phyloP scores from a whole-genome alignment of 2,329 filamentous ascomycete genomes.

The Diaporthe humulicola region DNA sequence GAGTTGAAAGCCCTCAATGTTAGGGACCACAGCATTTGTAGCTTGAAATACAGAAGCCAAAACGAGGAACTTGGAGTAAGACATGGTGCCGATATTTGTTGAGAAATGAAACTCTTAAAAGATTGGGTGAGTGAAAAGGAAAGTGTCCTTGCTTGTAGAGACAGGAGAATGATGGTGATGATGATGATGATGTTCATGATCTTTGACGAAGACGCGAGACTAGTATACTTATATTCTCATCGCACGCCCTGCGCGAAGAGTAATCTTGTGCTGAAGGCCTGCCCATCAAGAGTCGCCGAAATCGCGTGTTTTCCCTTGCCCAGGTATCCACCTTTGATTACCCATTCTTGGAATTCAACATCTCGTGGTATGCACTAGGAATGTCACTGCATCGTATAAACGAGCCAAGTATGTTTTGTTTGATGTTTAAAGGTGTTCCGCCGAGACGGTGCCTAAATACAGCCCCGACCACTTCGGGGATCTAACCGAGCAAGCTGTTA shows the following conservation, averaged over 20 bases:
- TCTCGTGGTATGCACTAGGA: not conserved
- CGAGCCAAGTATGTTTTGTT: slow-evolving; percentile 23
- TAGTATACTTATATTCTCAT: slow-evolving; percentile 9
- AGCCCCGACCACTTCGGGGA: not conserved
- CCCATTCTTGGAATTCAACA: not conserved
- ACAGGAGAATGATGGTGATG: slow-evolving; percentile 1
- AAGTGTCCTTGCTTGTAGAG: not conserved
- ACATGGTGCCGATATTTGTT: not conserved
- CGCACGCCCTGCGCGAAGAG: not conserved
- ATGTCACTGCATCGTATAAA: slow-evolving; percentile 27
- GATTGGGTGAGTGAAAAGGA: not conserved
- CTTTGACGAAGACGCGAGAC: not conserved
- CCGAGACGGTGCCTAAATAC: not conserved
- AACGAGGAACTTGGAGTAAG: slow-evolving; percentile 16
- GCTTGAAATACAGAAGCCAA: not conserved
- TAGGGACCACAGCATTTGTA: slow-evolving; percentile 1
- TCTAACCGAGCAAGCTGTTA: not conserved
- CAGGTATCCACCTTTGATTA: slow-evolving; percentile 7
- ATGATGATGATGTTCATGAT: not conserved
- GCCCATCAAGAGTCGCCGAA: not conserved
- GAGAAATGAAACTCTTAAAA: not conserved
- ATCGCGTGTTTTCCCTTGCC: not conserved
- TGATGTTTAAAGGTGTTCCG: slow-evolving; percentile 24
- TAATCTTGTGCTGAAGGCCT: not conserved
- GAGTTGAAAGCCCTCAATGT: slow-evolving; percentile 10